phyloP scores from a whole-genome alignment of 768 basidiomycete genomes.

The Hygrophoropsis aurantiaca region DNA sequence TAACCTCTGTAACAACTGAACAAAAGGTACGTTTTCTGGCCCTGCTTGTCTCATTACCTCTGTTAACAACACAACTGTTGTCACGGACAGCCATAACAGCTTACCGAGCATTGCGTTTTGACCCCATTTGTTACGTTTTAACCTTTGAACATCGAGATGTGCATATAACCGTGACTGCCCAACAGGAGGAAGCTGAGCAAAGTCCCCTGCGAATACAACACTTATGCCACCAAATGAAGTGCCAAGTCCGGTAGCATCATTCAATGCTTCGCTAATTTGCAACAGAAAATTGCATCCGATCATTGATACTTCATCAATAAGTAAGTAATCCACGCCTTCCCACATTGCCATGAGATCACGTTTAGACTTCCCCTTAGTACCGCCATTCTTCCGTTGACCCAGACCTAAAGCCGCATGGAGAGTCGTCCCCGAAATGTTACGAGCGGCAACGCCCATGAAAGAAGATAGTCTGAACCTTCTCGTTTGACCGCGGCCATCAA shows the following conservation, averaged over 20 bases:
- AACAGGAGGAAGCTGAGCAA: slow-evolving; percentile 42
- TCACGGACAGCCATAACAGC: slow-evolving; percentile 32
- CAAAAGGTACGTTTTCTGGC: slow-evolving; percentile 16
- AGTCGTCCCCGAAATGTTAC: slow-evolving; percentile 31
- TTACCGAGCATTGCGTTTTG: slow-evolving; percentile 27
- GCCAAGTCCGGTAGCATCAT: slow-evolving; percentile 27
- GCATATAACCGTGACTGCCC: slow-evolving; percentile 23
- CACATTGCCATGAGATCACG: background rate
- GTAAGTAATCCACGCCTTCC: slow-evolving; percentile 37
- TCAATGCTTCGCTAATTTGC: slow-evolving; percentile 33
- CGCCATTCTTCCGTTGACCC: no score
- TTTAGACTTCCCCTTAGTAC: background rate
- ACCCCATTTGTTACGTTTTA: background rate
- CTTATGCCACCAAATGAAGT: slow-evolving; percentile 38
- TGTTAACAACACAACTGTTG: slow-evolving; percentile 27
- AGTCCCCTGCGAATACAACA: slow-evolving; percentile 44
- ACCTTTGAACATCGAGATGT: background rate
- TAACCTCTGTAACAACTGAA: slow-evolving; percentile 19
- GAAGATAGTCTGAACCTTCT: slow-evolving; percentile 29
- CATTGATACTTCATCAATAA: slow-evolving; percentile 48
- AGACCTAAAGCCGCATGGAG: slow-evolving; percentile 36
- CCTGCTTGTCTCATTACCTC: slow-evolving; percentile 28
- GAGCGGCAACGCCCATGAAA: slow-evolving; percentile 31
- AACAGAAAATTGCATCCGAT: slow-evolving; percentile 18
- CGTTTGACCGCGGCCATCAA: slow-evolving; percentile 16